These are phyloP conservation scores for Hemisphaericaspora subhashii DNA, from an alignment of 1,139 yeast genomes.

Conservation along the genomic window DNA sequence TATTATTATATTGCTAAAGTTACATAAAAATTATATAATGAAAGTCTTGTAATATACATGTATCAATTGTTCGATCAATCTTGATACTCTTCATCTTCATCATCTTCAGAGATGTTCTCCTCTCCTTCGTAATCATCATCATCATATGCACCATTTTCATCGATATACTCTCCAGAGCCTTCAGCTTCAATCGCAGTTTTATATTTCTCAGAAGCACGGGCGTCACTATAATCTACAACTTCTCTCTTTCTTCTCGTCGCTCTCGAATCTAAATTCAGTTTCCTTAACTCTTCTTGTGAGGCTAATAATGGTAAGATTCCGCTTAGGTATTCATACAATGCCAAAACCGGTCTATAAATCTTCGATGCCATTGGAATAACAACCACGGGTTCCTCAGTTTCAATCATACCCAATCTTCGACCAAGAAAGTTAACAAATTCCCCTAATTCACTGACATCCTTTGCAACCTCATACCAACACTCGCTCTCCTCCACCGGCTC, in stretches of 20 bases:
- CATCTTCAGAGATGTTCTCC: conserved; percentile 18
- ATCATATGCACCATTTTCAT: conserved; percentile 15
- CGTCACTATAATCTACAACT: conserved; percentile 17
- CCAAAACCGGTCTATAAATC: conserved; percentile 27
- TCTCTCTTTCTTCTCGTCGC: conserved; percentile 17
- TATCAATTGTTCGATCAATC: conserved; percentile 2
- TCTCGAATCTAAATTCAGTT: conserved; percentile 13
- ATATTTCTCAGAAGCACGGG: conserved; percentile 18
- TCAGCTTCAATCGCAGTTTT: conserved; percentile 17
- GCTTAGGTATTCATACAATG: conserved; percentile 27
- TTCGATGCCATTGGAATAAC: conserved; percentile 23
- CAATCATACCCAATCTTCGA: conserved; percentile 23
- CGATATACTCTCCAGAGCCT: conserved; percentile 13
- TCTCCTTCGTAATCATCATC: conserved; percentile 19
- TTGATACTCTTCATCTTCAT: conserved; percentile 13
- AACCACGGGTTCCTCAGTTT: conserved; percentile 3
- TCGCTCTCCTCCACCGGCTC: conserved; percentile 16
- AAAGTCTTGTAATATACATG: conserved; percentile 1
- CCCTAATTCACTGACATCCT: conserved; percentile 30
- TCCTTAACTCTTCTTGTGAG: conserved; percentile 20
- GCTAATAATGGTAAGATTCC: conserved; percentile 23
- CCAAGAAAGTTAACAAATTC: conserved; percentile 31
- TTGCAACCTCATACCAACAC: conserved; percentile 49
- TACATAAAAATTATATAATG: conserved; percentile 3
- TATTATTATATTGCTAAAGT: no score